These are phyloP conservation scores for Funneliformis mosseae DNA, from an alignment of 192 early-diverging fungal genomes.

Conservation along the genomic window DNA sequence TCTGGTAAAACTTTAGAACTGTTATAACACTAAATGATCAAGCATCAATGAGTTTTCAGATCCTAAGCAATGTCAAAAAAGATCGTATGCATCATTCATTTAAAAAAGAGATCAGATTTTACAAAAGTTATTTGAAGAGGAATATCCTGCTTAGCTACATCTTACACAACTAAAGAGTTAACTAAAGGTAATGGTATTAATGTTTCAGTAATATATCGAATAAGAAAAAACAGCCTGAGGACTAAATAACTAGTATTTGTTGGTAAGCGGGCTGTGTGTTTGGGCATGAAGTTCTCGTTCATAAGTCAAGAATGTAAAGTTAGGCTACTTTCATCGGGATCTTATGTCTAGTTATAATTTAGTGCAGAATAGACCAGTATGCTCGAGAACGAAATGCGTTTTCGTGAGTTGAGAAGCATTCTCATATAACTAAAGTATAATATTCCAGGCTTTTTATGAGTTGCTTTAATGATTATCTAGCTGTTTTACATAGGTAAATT, in stretches of 20 bases:
- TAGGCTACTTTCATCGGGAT: not conserved
- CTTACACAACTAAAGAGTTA: not conserved
- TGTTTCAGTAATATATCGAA: not conserved
- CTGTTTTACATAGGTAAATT: not conserved
- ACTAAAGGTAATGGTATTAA: too few species aligned
- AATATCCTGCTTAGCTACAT: not conserved
- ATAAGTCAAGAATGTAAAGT: not conserved
- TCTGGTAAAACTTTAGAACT: not conserved
- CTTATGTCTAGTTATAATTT: not conserved
- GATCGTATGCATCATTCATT: slow-evolving; percentile 9
- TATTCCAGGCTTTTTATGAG: not conserved
- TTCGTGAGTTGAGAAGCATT: not conserved
- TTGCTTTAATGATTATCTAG: not conserved
- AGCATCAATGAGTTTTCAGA: not conserved
- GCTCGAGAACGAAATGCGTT: slow-evolving; percentile 5
- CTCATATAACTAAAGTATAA: not conserved
- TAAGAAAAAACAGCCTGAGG: not conserved
- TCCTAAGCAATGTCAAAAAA: not conserved
- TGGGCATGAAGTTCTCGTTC: not conserved
- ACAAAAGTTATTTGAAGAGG: not conserved
- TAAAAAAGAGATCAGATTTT: slow-evolving; percentile 7
- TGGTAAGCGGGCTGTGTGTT: slow-evolving; percentile 10
- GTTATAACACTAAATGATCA: not conserved
- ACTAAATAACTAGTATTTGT: not conserved
- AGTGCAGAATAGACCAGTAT: not conserved